phyloP scores from a whole-genome alignment of 2,329 filamentous ascomycete species.

The Cucurbitaria berberidis region DNA sequence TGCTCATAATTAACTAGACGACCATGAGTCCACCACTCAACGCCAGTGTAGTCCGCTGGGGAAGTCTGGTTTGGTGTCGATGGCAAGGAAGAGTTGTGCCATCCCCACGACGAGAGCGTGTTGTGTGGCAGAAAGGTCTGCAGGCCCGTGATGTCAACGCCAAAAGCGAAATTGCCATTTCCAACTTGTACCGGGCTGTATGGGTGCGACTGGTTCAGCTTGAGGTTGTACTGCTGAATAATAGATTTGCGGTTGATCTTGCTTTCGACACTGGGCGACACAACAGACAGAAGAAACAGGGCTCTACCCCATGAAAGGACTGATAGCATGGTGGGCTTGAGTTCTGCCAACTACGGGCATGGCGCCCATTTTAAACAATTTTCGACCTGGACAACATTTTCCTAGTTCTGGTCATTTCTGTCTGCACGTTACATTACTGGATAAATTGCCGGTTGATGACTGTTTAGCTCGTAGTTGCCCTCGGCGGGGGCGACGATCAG shows the following conservation, averaged over 20 bases:
- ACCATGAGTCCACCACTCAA: slow-evolving; percentile 55
- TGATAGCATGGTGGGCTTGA: slow-evolving; percentile 14
- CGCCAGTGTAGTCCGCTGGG: slow-evolving; percentile 48
- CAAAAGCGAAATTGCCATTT: slow-evolving; percentile 58
- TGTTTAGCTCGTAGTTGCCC: slow-evolving; percentile 11
- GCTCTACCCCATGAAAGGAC: slow-evolving; percentile 3
- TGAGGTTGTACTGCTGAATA: slow-evolving; percentile 53
- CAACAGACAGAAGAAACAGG: slow-evolving; percentile 7
- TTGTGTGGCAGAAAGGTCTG: slow-evolving; percentile 54
- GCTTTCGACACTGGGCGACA: slow-evolving; percentile 7
- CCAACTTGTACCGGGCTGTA: slow-evolving; percentile 61
- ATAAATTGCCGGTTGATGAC: slow-evolving; percentile 33
- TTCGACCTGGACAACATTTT: not conserved
- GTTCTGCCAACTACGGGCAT: not conserved
- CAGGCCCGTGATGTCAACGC: slow-evolving; percentile 54
- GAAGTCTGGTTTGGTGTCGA: slow-evolving; percentile 44
- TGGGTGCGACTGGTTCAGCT: slow-evolving; percentile 55
- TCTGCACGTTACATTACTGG: slow-evolving; percentile 24
- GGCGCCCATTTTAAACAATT: slow-evolving; percentile 8
- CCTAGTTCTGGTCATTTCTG: slow-evolving; percentile 10
- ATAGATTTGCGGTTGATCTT: slow-evolving; percentile 40
- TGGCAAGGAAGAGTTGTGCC: slow-evolving; percentile 56
- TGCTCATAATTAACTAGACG: slow-evolving; percentile 53
- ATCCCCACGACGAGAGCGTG: slow-evolving; percentile 54
- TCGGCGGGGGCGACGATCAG: slow-evolving; percentile 29